Percentiles rank a stretch among this genome's conserved stretches.
Conservation (phyloP, 768 basidiomycete species). For the Trichaptum fuscoviolaceum region DNA sequence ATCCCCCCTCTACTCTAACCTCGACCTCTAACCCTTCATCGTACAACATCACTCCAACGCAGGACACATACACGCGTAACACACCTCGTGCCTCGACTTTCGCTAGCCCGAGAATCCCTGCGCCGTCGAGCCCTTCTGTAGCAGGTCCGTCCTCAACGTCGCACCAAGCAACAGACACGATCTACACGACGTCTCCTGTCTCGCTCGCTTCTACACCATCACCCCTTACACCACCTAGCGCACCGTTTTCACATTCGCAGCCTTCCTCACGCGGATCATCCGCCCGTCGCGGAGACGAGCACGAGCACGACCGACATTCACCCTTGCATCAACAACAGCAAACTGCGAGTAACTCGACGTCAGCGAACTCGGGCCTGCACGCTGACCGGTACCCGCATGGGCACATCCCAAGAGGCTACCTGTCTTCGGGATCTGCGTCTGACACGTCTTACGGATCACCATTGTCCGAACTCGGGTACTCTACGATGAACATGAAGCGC, state of each 20-base stretch:
- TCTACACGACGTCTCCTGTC: not conserved
- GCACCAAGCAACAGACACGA: not conserved
- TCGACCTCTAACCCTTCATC: not conserved
- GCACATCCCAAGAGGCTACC: not conserved
- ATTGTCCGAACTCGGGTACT: not conserved
- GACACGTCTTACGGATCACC: not conserved
- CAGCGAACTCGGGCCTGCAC: not conserved
- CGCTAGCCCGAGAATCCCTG: not conserved
- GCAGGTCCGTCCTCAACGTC: not conserved
- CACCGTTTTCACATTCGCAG: not conserved
- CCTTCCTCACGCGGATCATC: not conserved
- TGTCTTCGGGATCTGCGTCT: not conserved
- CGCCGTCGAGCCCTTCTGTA: not conserved
- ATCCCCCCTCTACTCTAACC: not conserved
- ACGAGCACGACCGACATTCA: not conserved
- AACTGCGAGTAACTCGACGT: not conserved
- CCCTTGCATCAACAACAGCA: not conserved
- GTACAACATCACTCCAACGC: not conserved
- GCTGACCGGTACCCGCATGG: not conserved
- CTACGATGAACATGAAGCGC: slow-evolving; percentile 2
- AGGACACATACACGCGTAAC: not conserved
- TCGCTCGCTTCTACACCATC: not conserved
- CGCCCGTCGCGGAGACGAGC: not conserved
- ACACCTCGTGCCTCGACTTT: not conserved
- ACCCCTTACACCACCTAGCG: not conserved